Evolutionary conservation across 129 eudicot genomes (phyloP).

Genomic region (Ambrosia trifida): DNA sequence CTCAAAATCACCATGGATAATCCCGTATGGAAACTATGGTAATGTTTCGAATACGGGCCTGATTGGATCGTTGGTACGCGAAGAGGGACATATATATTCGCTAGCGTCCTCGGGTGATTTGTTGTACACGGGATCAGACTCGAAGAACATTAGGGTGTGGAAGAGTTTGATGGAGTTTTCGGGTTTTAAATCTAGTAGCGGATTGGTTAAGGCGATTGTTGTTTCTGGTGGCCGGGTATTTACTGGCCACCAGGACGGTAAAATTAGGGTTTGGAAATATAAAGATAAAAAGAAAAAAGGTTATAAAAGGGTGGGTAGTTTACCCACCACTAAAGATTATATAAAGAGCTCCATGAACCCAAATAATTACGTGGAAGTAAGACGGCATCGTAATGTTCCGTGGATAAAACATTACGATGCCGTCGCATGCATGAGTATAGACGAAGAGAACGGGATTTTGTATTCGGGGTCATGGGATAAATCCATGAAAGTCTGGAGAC

Average conservation of each 20-base stretch:
- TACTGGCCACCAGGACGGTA: slow-evolving; percentile 90
- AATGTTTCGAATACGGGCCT: slow-evolving; percentile 37
- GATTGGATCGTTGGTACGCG: slow-evolving; percentile 70
- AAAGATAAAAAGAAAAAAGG: slow-evolving; percentile 29
- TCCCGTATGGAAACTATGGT: background rate
- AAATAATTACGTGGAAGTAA: slow-evolving; percentile 49
- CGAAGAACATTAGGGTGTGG: slow-evolving; percentile 80
- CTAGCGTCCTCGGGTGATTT: slow-evolving; percentile 61
- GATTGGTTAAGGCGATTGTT: slow-evolving; percentile 79
- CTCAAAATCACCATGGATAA: slow-evolving; percentile 70
- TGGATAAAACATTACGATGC: slow-evolving; percentile 79
- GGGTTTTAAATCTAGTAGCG: slow-evolving; percentile 80
- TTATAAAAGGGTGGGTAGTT: slow-evolving; percentile 59
- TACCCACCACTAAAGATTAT: slow-evolving; percentile 68
- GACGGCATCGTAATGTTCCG: slow-evolving; percentile 60
- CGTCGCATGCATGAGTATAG: slow-evolving; percentile 64
- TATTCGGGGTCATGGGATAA: slow-evolving; percentile 96
- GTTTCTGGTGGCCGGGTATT: slow-evolving; percentile 50
- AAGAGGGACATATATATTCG: slow-evolving; percentile 85
- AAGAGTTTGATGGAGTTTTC: slow-evolving; percentile 63
- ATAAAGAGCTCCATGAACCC: slow-evolving; percentile 64
- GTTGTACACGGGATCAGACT: slow-evolving; percentile 80
- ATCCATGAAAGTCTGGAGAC: slow-evolving; percentile 73
- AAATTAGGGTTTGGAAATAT: slow-evolving; percentile 70
- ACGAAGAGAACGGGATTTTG: slow-evolving; percentile 49